phyloP scores from a whole-genome alignment of 495 filamentous ascomycete species.

The Cryomyces minteri region DNA sequence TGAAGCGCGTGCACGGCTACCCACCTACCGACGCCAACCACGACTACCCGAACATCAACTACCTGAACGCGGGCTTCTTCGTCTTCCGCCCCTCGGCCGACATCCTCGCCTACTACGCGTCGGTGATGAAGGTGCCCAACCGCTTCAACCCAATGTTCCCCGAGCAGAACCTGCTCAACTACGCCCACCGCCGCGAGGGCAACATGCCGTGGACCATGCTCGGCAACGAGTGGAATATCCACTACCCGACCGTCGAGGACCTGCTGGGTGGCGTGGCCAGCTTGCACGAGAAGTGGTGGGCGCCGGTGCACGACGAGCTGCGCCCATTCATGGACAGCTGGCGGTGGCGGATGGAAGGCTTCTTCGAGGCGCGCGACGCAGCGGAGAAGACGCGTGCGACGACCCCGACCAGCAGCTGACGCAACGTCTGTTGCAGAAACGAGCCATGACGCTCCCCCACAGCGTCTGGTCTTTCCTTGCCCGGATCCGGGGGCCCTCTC shows the following conservation, averaged over 20 bases:
- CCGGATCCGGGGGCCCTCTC: too few species aligned
- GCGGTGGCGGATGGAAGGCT: slow-evolving; percentile 5
- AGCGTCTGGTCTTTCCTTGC: too few species aligned
- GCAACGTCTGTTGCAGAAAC: too few species aligned
- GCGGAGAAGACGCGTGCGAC: not conserved
- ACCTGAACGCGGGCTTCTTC: not conserved
- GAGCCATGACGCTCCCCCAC: too few species aligned
- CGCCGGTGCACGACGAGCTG: slow-evolving; percentile 4
- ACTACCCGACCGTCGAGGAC: slow-evolving; percentile 20
- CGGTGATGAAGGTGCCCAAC: slow-evolving; percentile 6
- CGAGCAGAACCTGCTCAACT: slow-evolving; percentile 3
- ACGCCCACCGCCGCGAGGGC: not conserved
- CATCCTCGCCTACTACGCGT: slow-evolving; percentile 14
- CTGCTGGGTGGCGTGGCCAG: slow-evolving; percentile 1
- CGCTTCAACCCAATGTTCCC: not conserved
- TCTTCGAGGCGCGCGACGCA: slow-evolving; percentile 3
- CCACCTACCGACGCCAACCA: slow-evolving; percentile 11
- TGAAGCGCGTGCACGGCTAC: slow-evolving; percentile 13
- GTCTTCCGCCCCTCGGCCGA: not conserved
- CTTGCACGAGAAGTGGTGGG: not conserved
- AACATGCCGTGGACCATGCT: not conserved
- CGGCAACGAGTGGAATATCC: not conserved
- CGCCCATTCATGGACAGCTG: slow-evolving; percentile 15
- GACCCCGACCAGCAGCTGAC: too few species aligned
- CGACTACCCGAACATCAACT: slow-evolving; percentile 1